Base-by-base conservation (phyloP, 768 basidiomycete species). In the Phylloporus sp. region DNA sequence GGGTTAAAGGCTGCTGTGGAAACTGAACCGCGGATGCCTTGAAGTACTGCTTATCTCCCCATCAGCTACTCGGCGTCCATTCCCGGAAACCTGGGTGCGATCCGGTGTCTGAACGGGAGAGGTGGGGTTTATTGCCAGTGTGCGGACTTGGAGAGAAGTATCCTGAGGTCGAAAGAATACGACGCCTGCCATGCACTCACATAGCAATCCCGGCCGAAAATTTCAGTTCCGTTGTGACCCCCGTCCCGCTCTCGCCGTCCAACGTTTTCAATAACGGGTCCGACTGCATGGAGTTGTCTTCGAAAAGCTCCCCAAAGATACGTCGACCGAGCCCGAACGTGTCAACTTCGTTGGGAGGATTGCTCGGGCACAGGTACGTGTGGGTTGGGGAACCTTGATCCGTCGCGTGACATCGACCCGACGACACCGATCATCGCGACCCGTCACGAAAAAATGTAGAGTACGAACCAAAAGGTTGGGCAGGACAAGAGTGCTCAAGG, bases 401-500 rank as follows among this genome's bases (percentile, higher is more conserved):
- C 29, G 29, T 31, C 29, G 15, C n/a, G 29, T 15, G 29, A 3
- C 29, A 31, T 31, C 15, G 29, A 31, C 29, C 29, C n/a, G n/a
- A 15, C 29, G 8, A 31, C 14, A 31, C 15, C 6, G 18, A 11
- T 34, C 23, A 11, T 35, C 23, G n/a, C 28, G 26, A 31, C 9
- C 18, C 8, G 5, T 9, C 6, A n/a, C 4, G 23, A 18, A 15
- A 9, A 9, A 23, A 2, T 24, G 17, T 3, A 10, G 15, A 36
- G 17, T 15, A 22, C 51, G 24, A 10, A 65, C 66, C 67, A 68
- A 14, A 53, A n/a, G 14, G 33, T 69, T 67, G 1, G 53, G 33
- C 14, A 66, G 34, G 8, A 62, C 11, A 7, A 60, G 50, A 1
- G 62, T 45, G 21, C 48, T 57, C 39, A 18, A 38, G 5, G 14